Conservation (phyloP, 2,329 filamentous ascomycete species). For the Drechslera avenae region DNA sequence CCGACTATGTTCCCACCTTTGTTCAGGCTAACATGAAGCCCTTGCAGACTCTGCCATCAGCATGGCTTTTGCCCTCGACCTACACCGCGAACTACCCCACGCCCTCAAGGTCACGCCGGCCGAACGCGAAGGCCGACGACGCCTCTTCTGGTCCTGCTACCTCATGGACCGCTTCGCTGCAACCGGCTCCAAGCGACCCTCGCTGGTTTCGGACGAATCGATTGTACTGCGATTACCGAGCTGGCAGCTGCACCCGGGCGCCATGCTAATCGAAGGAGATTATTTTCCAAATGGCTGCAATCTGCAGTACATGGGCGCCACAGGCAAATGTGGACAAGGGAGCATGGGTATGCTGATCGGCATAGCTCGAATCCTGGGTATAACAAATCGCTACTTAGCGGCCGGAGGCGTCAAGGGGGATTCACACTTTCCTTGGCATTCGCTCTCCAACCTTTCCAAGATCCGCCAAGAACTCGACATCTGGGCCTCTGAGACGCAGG, state of each 20-base stretch:
- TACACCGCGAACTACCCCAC: conserved; percentile 75
- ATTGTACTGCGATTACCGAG: conserved; percentile 77
- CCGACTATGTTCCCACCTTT: not conserved
- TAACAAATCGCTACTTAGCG: conserved; percentile 82
- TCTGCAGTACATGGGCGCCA: conserved; percentile 71
- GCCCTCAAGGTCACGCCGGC: conserved; percentile 65
- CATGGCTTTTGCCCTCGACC: conserved; percentile 81
- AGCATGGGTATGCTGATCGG: conserved; percentile 83
- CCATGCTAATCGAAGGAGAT: conserved; percentile 73
- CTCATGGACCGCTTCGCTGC: conserved; percentile 82
- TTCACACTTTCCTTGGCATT: conserved; percentile 90
- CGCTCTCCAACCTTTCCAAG: conserved; percentile 81
- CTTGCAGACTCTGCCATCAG: conserved; percentile 71
- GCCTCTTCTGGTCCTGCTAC: conserved; percentile 90
- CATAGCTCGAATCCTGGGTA: conserved; percentile 79
- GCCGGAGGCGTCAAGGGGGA: conserved; percentile 87
- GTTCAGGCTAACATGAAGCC: conserved; percentile 25
- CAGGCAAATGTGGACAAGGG: conserved; percentile 72
- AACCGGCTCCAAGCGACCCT: conserved; percentile 80
- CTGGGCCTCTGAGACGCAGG: conserved; percentile 82
- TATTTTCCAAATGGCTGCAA: conserved; percentile 82
- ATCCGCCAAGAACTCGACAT: conserved; percentile 84
- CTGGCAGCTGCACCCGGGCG: conserved; percentile 67
- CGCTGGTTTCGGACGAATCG: conserved; percentile 77
- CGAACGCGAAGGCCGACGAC: conserved; percentile 76